phyloP scores from a whole-genome alignment of 2,329 filamentous ascomycete genomes.

The Phyllosticta citribraziliensis region DNA sequence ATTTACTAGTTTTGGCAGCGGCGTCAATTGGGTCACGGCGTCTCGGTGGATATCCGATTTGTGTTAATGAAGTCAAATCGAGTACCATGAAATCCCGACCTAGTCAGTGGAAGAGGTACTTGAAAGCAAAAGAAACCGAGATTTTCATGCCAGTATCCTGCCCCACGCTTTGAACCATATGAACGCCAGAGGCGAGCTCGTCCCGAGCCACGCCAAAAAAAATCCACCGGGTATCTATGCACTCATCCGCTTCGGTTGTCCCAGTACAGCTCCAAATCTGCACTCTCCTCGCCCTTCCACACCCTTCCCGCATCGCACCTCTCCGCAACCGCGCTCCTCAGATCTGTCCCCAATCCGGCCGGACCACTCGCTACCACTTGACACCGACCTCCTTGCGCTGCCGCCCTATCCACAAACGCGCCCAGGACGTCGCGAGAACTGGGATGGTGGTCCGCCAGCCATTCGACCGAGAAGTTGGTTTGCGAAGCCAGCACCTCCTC shows the following conservation, averaged over 20 bases:
- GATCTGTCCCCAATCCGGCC: conserved; percentile 23
- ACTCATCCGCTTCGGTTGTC: conserved; percentile 21
- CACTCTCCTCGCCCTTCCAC: conserved; percentile 23
- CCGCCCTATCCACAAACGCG: conserved; percentile 18
- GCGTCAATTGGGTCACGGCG: background rate
- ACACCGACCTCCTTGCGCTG: conserved; percentile 16
- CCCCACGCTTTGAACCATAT: background rate
- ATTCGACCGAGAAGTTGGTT: conserved; percentile 15
- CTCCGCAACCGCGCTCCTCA: conserved; percentile 22
- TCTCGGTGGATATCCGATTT: background rate
- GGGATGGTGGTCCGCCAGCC: conserved; percentile 18
- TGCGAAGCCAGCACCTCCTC: conserved; percentile 2
- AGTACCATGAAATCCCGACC: background rate
- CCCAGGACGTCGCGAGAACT: conserved; percentile 15
- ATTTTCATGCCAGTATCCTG: background rate
- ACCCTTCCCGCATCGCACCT: conserved; percentile 23
- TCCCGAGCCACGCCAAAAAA: background rate
- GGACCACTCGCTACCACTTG: conserved; percentile 25
- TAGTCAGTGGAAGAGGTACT: background rate
- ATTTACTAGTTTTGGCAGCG: background rate
- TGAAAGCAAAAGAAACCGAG: background rate
- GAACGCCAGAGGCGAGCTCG: background rate
- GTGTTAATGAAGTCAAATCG: background rate
- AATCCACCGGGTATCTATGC: background rate
- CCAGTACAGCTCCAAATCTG: conserved; percentile 23